Evolutionary conservation across 2,329 filamentous ascomycete species (phyloP), one percentile per base, ranked within the genome.

Genomic region (Trichoderma brevicompactum): DNA sequence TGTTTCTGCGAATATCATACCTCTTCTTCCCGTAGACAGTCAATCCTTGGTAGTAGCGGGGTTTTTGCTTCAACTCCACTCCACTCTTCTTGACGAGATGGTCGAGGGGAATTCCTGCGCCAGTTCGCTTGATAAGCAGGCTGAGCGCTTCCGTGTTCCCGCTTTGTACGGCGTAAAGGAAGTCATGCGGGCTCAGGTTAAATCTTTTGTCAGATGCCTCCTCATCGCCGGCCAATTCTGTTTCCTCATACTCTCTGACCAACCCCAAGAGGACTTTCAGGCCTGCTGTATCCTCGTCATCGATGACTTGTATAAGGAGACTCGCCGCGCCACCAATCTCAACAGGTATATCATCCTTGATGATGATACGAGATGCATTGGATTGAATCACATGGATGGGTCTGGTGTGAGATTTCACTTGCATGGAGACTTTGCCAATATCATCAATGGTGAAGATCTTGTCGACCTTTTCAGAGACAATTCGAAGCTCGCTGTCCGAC

Each of bases 361-460:
- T 59, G 12, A 63, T 63, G 63, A 80, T 77, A 1, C 75, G 75
- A 7, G 75, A 71, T 15, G 76, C 80, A 1, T 1, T 1, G 74
- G 76, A 80, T 5, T 72, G 69, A 5, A 93, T 74, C 64, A 91
- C 74, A 0, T 75, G 68, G 1, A 84, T 72, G 2, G 92, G 88
- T 41, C 81, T 82, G 8, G 83, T 77, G 15, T 80, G 77, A 65
- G 89, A 91, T 72, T 91, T 88, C 66, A 92, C 89, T 64, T 89
- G 82, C 72, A 85, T 88, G 0, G 85, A 86, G 4, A 90, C 81
- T 68, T 91, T 85, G 0, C 90, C 90, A 65, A 95, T 82, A 69
- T 92, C 87, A 15, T 95, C 90, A 60, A 94, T 84, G 0, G 92
- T 95, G 73, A 91, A 92, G 41, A 84, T 81, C 12, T 89, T 85